phyloP scores from a whole-genome alignment of 305 asterid genomes.

The Salvia sclarea region DNA sequence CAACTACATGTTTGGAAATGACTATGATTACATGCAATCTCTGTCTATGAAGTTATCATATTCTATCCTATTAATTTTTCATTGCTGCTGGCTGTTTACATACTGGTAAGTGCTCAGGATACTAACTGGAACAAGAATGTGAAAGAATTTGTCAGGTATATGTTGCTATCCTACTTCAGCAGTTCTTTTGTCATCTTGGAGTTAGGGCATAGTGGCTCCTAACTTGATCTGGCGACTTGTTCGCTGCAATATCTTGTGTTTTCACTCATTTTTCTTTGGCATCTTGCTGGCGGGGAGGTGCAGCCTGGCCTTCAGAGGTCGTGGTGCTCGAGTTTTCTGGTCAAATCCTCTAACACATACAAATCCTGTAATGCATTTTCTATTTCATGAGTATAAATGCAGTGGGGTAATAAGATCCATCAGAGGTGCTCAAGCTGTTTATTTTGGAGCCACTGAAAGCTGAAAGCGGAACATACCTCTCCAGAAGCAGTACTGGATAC shows the following conservation, averaged over 20 bases:
- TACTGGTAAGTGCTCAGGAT: constrained; percentile 36
- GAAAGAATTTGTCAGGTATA: constrained; percentile 43
- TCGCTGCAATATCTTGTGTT: constrained; percentile 33
- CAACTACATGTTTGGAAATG: constrained; percentile 31
- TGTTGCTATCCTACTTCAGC: constrained; percentile 37
- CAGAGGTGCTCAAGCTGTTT: not conserved
- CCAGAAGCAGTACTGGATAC: constrained; percentile 80
- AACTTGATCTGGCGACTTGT: constrained; percentile 28
- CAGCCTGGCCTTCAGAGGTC: constrained; percentile 72
- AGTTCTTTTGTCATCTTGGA: constrained; percentile 27
- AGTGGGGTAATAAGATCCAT: not conserved
- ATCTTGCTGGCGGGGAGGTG: constrained; percentile 66
- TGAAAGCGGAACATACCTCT: constrained; percentile 55
- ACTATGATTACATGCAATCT: constrained; percentile 36
- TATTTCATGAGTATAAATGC: not conserved
- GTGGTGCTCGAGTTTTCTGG: constrained; percentile 63
- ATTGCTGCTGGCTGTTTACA: constrained; percentile 12
- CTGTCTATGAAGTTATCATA: constrained; percentile 19
- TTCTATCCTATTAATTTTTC: constrained; percentile 18
- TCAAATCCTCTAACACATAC: constrained; percentile 97
- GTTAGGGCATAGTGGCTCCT: constrained; percentile 35
- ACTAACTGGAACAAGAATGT: constrained; percentile 42
- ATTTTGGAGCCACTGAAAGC: constrained; percentile 2
- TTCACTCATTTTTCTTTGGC: constrained; percentile 45
- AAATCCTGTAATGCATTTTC: constrained; percentile 57